Evolutionary conservation across 169 alveolate genomes (phyloP), one percentile per base, ranked within the genome.

Genomic region (Neospora caninum): DNA sequence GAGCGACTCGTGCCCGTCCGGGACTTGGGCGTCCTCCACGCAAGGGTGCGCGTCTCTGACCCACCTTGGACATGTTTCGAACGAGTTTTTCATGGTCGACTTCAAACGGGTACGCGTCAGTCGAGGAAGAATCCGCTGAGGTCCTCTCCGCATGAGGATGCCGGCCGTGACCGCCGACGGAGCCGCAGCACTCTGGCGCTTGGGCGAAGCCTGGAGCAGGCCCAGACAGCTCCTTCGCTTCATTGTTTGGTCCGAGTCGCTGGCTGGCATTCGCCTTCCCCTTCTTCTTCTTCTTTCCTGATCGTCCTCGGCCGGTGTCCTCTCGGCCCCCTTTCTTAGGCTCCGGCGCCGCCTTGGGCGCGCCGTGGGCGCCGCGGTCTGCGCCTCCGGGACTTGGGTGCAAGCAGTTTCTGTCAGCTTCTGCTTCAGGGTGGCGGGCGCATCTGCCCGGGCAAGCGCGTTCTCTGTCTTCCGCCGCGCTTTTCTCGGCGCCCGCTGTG

Each of bases 41-140:
- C 43, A 34, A 0, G 41, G 69, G 18, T 0, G 88, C n/a, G 49
- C 41, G 88, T 43, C 29, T 38, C 16, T 25, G 49, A 31, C 80
- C 31, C 31, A 92, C 94, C 80, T 91, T 91, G 83, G 91, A 49
- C 49, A 91, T 64, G 38, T 91, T 91, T 18, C 94, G 39, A 0
- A 91, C 69, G 49, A 91, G 91, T n/a, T 54, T 91, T 22, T 80
- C 94, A 31, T 39, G 87, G 70, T 80, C 94, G 31, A 45, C 91
- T 36, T 42, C 88, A 4, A 36, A 10, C 20, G 29, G 22, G 64
- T 20, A 64, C 4, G n/a, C 4, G 73, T 64, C 73, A 22, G 34
- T 64, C 7, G 73, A n/a, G n/a, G n/a, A n/a, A n/a, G n/a, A 29
- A 16, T 16, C 31, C 73, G 31, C 25, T 9, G 73, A 64, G 58